Base-by-base conservation (phyloP, 352 stramenopile species). In the Halophytophthora batemanensis region DNA sequence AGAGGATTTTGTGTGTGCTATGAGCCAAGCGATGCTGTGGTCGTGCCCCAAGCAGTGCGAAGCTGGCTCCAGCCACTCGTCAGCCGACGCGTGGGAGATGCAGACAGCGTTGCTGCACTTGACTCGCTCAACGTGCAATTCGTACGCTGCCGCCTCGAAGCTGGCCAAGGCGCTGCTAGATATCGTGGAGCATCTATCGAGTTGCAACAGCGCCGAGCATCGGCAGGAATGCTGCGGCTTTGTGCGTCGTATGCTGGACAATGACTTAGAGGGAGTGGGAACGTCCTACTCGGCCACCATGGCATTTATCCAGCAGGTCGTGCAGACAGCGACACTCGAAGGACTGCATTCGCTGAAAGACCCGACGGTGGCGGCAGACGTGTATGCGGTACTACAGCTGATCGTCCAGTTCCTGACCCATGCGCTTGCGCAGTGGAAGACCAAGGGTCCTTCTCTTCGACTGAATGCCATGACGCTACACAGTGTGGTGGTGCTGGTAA, bases 41-140 rank as follows among this genome's bases (percentile, higher is more conserved):
- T 61, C 53, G 8, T 71, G 54, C 28, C 46, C 56, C 14, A 67
- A 52, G 22, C 15, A 37, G 3, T 34, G 45, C 12, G 25, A 35
- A 13, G 18, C 18, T 14, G 21, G 11, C 0, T 15, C 39, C 22
- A 51, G 25, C 10, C 43, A 45, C 39, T 58, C 51, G 45, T 22
- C 50, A 19, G 58, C 61, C 34, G 54, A 68, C 7, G 44, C 64
- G 11, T 90, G 80, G 80, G 51, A 48, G 17, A 21, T 72, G 2
- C 73, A 78, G 6, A 66, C 77, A 33, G 70, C 71, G 2, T 38
- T 88, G 19, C 45, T 88, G 38, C 80, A 87, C 43, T 79, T 66
- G 36, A 41, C 80, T 17, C 54, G 60, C 1, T 51, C 62, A 6
- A 71, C 59, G 2, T 83, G 73, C 52, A 74, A 74, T 39, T 87